Conservation (phyloP, 164 flowering plant genomes). For the Cinnamomum micranthum region DNA sequence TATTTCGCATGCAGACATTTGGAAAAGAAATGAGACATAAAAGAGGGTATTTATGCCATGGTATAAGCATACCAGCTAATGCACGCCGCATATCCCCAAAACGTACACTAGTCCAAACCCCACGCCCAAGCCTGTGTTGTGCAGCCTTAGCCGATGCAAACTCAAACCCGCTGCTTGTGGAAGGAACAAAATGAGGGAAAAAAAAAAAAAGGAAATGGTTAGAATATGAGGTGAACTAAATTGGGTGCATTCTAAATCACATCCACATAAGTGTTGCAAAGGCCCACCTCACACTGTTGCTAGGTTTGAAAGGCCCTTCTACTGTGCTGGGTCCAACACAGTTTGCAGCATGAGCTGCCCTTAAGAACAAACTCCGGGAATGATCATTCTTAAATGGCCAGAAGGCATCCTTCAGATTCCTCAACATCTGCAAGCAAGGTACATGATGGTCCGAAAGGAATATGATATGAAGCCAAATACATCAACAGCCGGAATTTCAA, state of each 20-base stretch:
- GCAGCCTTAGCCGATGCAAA: constrained; percentile 92
- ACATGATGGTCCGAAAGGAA: not conserved
- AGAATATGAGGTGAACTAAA: not conserved
- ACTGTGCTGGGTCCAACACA: constrained; percentile 31
- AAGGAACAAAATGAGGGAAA: constrained; percentile 8
- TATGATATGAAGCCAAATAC: too few species aligned
- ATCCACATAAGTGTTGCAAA: not conserved
- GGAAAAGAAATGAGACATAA: not conserved
- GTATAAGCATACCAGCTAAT: constrained; percentile 48
- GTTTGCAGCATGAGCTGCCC: constrained; percentile 74
- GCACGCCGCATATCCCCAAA: constrained; percentile 91
- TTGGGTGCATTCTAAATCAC: not conserved
- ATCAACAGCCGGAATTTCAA: too few species aligned
- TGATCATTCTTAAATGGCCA: constrained; percentile 80
- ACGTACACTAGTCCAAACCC: constrained; percentile 79
- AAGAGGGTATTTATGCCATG: not conserved
- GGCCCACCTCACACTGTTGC: constrained; percentile 9
- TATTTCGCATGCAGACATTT: not conserved
- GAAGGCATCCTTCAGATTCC: constrained; percentile 61
- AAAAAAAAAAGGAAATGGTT: not conserved
- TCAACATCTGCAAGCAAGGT: constrained; percentile 47
- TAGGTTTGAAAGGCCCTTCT: constrained; percentile 35
- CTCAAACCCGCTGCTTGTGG: constrained; percentile 49
- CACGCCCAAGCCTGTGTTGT: constrained; percentile 75
- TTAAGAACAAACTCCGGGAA: constrained; percentile 52